Conservation (phyloP, 2,329 filamentous ascomycete genomes). For the Phaeosphaeriaceae sp. region DNA sequence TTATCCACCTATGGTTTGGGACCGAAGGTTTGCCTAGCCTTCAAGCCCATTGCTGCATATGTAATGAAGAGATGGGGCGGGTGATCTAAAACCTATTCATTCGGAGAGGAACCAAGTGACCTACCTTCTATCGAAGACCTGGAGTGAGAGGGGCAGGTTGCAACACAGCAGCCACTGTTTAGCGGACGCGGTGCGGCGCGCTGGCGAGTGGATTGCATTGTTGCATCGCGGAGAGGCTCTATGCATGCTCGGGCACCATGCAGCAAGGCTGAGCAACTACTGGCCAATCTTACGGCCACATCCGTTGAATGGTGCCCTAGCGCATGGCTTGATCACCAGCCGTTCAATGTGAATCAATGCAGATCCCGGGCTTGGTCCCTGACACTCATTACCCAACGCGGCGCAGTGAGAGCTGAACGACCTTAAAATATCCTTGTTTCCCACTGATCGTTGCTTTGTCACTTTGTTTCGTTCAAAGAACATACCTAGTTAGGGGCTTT, state of each 20-base stretch:
- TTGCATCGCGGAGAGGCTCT: constrained; percentile 30
- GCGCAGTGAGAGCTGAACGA: constrained; percentile 7
- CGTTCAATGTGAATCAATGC: constrained; percentile 11
- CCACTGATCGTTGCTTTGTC: constrained; percentile 2
- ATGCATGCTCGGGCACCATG: constrained; percentile 19
- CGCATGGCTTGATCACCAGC: constrained; percentile 26
- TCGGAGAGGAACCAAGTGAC: not conserved
- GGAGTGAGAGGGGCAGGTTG: constrained; percentile 31
- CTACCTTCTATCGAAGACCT: not conserved
- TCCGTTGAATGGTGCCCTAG: constrained; percentile 16
- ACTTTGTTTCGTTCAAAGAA: constrained; percentile 4
- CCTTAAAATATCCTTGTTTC: constrained; percentile 34
- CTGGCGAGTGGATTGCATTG: constrained; percentile 14
- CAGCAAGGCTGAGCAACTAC: constrained; percentile 36
- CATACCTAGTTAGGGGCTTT: not conserved
- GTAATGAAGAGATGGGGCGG: not conserved
- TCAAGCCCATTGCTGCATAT: no score
- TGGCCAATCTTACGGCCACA: constrained; percentile 30
- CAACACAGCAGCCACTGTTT: constrained; percentile 31
- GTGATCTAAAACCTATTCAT: constrained; percentile 13
- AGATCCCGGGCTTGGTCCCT: constrained; percentile 16
- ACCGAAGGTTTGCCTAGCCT: no score
- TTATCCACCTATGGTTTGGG: constrained; percentile 4
- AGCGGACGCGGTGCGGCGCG: constrained; percentile 11
- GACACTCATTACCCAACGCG: constrained; percentile 25